Percentiles rank a stretch among this genome's conserved stretches.
These are phyloP conservation scores for Aspergillus oerlinghausenensis DNA, from an alignment of 2,329 filamentous ascomycete genomes.

Conservation along the genomic window DNA sequence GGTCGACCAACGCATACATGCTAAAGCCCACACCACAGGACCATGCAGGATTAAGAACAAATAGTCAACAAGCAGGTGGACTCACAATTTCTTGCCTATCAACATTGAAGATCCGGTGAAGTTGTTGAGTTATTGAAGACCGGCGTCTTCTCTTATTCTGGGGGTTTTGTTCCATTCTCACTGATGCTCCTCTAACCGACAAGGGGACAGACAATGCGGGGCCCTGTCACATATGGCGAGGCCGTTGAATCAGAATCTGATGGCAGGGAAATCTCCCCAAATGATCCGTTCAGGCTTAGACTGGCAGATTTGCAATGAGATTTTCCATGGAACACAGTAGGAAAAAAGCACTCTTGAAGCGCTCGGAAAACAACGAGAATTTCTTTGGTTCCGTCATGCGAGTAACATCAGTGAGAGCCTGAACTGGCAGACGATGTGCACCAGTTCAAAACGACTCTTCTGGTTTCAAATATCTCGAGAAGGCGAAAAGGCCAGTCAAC, in stretches of 20 bases:
- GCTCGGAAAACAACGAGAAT: too few species aligned
- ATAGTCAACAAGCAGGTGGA: not conserved
- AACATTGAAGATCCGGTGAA: constrained; percentile 19
- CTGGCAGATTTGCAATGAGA: too few species aligned
- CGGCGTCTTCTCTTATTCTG: constrained; percentile 13
- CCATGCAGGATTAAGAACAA: not conserved
- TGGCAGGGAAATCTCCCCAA: not conserved
- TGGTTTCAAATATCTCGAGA: not conserved
- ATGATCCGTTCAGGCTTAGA: too few species aligned
- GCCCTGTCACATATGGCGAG: not conserved
- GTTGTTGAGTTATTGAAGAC: constrained; percentile 18
- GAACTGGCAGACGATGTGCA: not conserved
- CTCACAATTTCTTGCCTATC: constrained; percentile 16
- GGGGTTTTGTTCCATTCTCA: constrained; percentile 2
- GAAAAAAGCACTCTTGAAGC: too few species aligned
- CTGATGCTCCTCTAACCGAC: constrained; percentile 4
- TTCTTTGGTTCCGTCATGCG: not conserved
- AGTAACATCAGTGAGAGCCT: not conserved
- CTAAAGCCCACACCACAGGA: not conserved
- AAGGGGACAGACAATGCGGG: not conserved
- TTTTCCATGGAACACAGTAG: too few species aligned
- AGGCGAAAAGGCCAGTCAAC: not conserved
- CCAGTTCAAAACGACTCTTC: not conserved
- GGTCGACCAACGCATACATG: not conserved
- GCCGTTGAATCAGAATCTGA: not conserved